Percentiles rank a stretch among this genome's conserved stretches.
These are phyloP conservation scores for Gelatoporia subvermispora DNA, from an alignment of 768 basidiomycete species.

Conservation along the genomic window DNA sequence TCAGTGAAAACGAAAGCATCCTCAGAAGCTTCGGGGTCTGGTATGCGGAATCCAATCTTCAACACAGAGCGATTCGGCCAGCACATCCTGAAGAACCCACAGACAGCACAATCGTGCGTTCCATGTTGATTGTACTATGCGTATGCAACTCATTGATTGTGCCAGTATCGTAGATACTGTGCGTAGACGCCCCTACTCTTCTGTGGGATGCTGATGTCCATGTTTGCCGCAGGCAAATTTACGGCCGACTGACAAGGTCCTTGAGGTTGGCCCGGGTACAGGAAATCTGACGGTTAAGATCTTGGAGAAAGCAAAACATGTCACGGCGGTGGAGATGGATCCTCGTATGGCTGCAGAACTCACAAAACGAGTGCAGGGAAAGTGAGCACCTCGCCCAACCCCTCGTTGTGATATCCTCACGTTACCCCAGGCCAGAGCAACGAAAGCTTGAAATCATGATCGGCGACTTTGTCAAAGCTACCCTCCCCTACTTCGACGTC, in stretches of 20 bases:
- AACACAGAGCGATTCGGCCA: conserved; percentile 96
- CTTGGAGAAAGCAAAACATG: conserved; percentile 87
- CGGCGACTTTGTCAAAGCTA: conserved; percentile 98
- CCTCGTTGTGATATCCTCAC: neutral
- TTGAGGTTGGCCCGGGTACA: conserved; percentile 97
- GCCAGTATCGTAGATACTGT: conserved; percentile 62
- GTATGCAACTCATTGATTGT: conserved; percentile 10
- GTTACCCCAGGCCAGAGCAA: conserved; percentile 74
- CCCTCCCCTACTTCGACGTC: conserved; percentile 96
- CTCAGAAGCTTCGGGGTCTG: conserved; percentile 38
- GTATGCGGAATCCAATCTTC: conserved; percentile 80
- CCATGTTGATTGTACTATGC: neutral
- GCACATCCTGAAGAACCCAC: conserved; percentile 94
- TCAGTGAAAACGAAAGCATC: conserved; percentile 45
- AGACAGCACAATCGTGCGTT: conserved; percentile 81
- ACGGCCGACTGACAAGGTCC: conserved; percentile 89
- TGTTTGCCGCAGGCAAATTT: conserved; percentile 64
- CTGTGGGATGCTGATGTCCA: neutral
- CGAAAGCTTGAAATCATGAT: conserved; percentile 92
- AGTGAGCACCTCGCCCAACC: conserved; percentile 51
- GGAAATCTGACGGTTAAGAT: conserved; percentile 95
- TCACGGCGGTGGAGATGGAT: conserved; percentile 95
- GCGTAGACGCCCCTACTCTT: neutral
- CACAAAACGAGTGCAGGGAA: conserved; percentile 95
- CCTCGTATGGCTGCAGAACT: conserved; percentile 98